A percentile compares a stretch with the other conserved stretches of the same genome.
Conservation (phyloP, 805 yeast species). For the Priceomyces haplophilus region DNA sequence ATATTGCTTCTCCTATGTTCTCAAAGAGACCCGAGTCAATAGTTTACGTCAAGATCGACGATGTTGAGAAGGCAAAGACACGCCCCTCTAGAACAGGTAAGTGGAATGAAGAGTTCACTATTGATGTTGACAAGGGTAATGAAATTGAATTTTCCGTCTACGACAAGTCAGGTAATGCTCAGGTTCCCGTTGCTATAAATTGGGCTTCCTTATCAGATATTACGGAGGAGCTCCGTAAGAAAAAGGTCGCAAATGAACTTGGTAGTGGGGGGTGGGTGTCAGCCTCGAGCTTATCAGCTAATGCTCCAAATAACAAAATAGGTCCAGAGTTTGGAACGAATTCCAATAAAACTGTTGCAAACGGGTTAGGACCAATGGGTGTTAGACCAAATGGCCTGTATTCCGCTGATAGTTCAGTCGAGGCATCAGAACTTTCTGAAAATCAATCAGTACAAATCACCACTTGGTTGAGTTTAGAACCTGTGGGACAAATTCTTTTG, state of each 20-base stretch:
- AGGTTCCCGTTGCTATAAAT: conserved; percentile 84
- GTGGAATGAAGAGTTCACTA: conserved; percentile 79
- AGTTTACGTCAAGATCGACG: conserved; percentile 81
- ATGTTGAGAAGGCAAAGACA: conserved; percentile 75
- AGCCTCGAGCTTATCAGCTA: conserved; percentile 54
- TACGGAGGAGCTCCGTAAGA: conserved; percentile 91
- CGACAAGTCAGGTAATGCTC: conserved; percentile 66
- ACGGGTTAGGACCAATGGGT: conserved; percentile 3
- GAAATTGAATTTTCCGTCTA: conserved; percentile 87
- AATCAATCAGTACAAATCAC: conserved; percentile 47
- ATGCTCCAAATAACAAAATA: conserved; percentile 10
- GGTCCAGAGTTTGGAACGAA: conserved; percentile 8
- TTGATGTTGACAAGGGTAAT: conserved; percentile 85
- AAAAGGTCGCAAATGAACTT: conserved; percentile 71
- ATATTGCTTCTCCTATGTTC: conserved; percentile 79
- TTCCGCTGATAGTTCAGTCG: conserved; percentile 2
- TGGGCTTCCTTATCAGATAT: conserved; percentile 91
- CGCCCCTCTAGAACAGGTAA: conserved; percentile 71
- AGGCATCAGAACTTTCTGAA: conserved; percentile 8
- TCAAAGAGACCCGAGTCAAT: conserved; percentile 76
- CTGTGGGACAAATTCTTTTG: conserved; percentile 84
- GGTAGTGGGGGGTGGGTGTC: conserved; percentile 84
- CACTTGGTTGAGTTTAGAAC: conserved; percentile 90
- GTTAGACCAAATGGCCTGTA: conserved; percentile 7
- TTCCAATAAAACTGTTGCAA: conserved; percentile 10